These are phyloP conservation scores for Mariannaea elegans DNA, from an alignment of 2,329 filamentous ascomycete species.

Conservation along the genomic window DNA sequence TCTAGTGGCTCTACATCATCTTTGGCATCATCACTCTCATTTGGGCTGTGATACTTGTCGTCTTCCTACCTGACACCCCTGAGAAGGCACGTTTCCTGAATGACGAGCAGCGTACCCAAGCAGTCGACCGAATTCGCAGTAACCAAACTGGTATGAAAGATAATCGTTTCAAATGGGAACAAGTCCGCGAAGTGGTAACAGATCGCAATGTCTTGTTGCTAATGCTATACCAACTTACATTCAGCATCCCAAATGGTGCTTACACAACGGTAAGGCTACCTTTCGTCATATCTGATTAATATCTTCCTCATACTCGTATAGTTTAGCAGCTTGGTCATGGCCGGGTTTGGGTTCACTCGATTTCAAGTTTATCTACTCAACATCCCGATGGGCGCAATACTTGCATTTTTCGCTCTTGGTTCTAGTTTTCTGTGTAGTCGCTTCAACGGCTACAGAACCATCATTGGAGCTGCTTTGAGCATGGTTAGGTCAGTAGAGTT, in stretches of 20 bases:
- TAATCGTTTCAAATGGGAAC: constrained; percentile 32
- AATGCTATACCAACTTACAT: constrained; percentile 30
- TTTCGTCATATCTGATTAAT: rapidly evolving
- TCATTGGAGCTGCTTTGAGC: constrained; percentile 27
- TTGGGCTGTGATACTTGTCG: constrained; percentile 22
- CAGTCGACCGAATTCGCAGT: constrained; percentile 27
- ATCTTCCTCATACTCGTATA: constrained; percentile 1
- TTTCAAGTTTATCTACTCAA: constrained; percentile 35
- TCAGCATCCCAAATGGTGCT: constrained; percentile 35
- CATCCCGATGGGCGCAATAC: constrained; percentile 33
- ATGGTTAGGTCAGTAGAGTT: constrained; percentile 26
- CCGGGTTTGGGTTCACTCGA: constrained; percentile 31
- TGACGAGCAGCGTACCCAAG: constrained; percentile 23
- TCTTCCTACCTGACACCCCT: constrained; percentile 32
- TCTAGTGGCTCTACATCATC: constrained; percentile 34
- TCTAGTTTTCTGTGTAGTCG: constrained; percentile 33
- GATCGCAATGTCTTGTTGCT: constrained; percentile 33
- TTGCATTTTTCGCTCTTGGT: constrained; percentile 27
- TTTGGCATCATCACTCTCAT: constrained; percentile 33
- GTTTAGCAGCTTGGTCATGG: constrained; percentile 38
- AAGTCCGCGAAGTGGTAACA: constrained; percentile 31
- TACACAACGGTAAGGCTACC: constrained; percentile 26
- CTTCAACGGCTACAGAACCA: constrained; percentile 28
- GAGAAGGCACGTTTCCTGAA: constrained; percentile 27
- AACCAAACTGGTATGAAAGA: constrained; percentile 35